A percentile compares a stretch with the other conserved stretches of the same genome.
Conservation (phyloP, 345 rosid species). For the Eucalyptus urophylla region DNA sequence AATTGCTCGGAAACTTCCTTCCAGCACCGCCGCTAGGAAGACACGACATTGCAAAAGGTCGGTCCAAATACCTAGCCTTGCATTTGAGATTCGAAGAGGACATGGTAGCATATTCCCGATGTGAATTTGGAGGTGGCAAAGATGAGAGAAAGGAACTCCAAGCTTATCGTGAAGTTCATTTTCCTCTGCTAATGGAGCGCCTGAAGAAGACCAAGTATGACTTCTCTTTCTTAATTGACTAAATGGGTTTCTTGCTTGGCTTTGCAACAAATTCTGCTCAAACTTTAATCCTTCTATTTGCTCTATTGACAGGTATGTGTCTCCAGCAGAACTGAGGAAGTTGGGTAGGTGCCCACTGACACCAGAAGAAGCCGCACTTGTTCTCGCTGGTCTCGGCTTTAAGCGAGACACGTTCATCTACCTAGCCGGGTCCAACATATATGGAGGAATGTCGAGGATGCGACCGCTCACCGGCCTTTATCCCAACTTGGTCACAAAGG, state of each 20-base stretch:
- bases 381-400: conserved; percentile 80
- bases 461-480: conserved; percentile 56
- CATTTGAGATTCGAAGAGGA: conserved; percentile 93
- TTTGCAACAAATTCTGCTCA: neutral
- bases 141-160: conserved; percentile 63
- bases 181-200: conserved; percentile 68
- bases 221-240: neutral
- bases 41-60: conserved; percentile 8
- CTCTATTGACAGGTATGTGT: conserved; percentile 24
- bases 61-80: conserved; percentile 58
- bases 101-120: conserved; percentile 90
- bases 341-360: conserved; percentile 88
- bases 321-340: conserved; percentile 53
- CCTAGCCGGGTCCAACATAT: conserved; percentile 67
- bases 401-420: conserved; percentile 55
- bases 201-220: conserved; percentile 46
- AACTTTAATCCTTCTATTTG: neutral
- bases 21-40: conserved; percentile 4
- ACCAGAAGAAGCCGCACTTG: conserved; percentile 88
- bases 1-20: conserved; percentile 49
- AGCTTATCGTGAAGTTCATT: conserved; percentile 69
- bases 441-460: conserved; percentile 70
- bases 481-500: conserved; percentile 81
- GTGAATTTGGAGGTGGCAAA: conserved; percentile 85
- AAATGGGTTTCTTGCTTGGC: neutral